phyloP scores from a whole-genome alignment of 495 filamentous ascomycete genomes.

The Xylaria flabelliformis region DNA sequence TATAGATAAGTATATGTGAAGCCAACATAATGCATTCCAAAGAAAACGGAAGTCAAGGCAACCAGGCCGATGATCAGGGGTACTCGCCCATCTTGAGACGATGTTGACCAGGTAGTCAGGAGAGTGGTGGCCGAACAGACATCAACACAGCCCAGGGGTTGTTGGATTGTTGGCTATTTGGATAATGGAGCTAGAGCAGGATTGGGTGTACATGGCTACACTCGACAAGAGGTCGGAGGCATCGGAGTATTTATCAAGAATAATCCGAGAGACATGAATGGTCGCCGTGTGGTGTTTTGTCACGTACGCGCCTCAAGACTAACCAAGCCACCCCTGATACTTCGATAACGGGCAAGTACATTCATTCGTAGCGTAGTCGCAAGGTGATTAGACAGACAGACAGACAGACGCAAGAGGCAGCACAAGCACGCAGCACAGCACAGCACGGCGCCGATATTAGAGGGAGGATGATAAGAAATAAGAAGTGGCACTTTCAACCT shows the following conservation, averaged over 20 bases:
- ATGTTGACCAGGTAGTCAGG: neutral
- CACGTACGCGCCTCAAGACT: conserved; percentile 4
- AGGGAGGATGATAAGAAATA: conserved; percentile 16
- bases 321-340: neutral
- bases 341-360: conserved; percentile 14
- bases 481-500: conserved; percentile 15
- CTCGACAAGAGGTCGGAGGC: conserved; percentile 10
- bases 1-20: neutral
- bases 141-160: neutral
- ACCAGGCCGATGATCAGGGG: neutral
- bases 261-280: conserved; percentile 16
- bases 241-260: conserved; percentile 14
- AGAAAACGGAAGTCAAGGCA: neutral
- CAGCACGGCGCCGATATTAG: conserved; percentile 7
- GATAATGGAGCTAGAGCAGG: neutral
- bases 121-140: neutral
- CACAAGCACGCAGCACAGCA: conserved; percentile 3
- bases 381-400: conserved; percentile 2
- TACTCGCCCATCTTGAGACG: neutral
- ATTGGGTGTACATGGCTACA: conserved; percentile 1
- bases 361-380: conserved; percentile 4
- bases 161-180: conserved; percentile 1
- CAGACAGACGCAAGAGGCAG: neutral
- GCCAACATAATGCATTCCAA: neutral
- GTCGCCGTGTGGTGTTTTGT: conserved; percentile 14